Evolutionary conservation across 2,329 filamentous ascomycete genomes (phyloP), one percentile per base, ranked within the genome.

Genomic region (Talaromyces marneffei): DNA sequence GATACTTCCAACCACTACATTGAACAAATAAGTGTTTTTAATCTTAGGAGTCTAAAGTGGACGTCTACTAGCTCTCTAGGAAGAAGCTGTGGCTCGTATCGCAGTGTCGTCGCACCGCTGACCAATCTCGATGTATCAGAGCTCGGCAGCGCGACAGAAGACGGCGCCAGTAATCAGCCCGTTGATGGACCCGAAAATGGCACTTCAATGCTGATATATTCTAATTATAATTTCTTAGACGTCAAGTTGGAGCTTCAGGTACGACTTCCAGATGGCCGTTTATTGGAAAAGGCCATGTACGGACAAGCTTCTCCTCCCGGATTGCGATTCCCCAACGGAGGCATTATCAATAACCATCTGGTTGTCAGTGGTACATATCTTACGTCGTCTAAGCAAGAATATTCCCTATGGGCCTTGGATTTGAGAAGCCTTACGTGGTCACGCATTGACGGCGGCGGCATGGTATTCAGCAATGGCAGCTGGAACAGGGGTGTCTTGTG

Each of bases 1-100:
- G 94, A 99, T 71, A 94, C 90, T 59, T 88, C 89, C n/a, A 99
- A 99, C 74, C 92, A 96, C 74, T 99, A 99, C 72, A 99, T 99
- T 67, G 93, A 99, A 75, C 92, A 99, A 75, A 95, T 99, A 65
- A 97, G 92, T 72, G 91, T 99, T 2, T 99, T 99, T 80, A 99
- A 99, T 70, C 80, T 99, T 27, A 86, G 94, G 54, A 97, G 91
- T 72, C 78, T 97, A 63, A 96, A 94, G 76, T 99, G 94, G 94
- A 96, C 91, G 1, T 91, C 90, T 18, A 97, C 92, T 1, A 90
- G 91, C 65, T 82, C 87, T 1, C 81, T 97, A 50, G 92, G 92
- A 56, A 91, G 93, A 75, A 96, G 91, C 70, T 99, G 94, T 72
- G 94, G 94, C 65, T 94, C 94, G 1, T 99, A 99, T 74, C 87